Evolutionary conservation across 202 grass and related monocot genomes (phyloP).

Genomic region (Panicum virgatum): DNA sequence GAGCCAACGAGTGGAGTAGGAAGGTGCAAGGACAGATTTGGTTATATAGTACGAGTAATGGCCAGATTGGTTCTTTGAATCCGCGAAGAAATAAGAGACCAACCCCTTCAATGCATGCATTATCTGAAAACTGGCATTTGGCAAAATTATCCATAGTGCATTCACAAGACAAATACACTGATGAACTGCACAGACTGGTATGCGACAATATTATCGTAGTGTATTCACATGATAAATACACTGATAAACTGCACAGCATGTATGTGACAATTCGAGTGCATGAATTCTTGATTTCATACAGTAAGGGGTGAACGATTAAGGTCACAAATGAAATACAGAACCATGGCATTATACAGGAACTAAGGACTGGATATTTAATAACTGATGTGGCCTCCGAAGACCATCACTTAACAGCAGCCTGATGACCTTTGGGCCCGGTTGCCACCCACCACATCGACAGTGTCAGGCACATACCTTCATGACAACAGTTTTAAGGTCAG

Average conservation of each 20-base stretch:
- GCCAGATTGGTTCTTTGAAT: no score
- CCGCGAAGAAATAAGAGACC: no score
- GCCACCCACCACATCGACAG: conserved; percentile 58
- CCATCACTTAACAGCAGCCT: conserved; percentile 54
- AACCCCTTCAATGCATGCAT: no score
- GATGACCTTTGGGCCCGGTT: conserved; percentile 51
- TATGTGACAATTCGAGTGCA: conserved; percentile 15
- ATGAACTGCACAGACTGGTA: neutral
- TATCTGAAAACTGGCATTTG: no score
- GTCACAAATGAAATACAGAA: conserved; percentile 38
- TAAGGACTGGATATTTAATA: neutral
- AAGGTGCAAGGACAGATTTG: no score
- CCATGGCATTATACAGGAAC: conserved; percentile 12
- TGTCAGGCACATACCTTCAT: conserved; percentile 69
- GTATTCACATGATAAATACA: conserved; percentile 25
- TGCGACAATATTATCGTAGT: neutral
- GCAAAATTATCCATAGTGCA: no score
- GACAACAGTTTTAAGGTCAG: conserved; percentile 30
- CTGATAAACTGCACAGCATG: neutral
- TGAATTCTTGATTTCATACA: conserved; percentile 18
- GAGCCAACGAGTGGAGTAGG: no score
- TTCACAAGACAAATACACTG: no score
- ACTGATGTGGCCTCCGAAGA: neutral
- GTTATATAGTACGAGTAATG: no score
- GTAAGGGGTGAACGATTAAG: neutral